phyloP scores from a whole-genome alignment of 768 basidiomycete species.

The Leccinum fibrillosum region DNA sequence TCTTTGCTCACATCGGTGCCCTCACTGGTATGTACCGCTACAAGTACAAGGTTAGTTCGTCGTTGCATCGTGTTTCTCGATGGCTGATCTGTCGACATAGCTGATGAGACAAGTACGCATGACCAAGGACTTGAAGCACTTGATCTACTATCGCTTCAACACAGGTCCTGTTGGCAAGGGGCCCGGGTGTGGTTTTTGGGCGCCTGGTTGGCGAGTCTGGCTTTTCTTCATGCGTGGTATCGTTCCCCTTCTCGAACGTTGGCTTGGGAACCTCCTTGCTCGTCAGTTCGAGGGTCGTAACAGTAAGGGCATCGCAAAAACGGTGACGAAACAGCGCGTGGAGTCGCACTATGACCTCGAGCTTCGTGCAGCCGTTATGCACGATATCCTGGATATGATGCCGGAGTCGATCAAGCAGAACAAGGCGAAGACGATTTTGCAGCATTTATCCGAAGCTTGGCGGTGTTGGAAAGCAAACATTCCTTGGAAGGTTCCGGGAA shows the following conservation, averaged over 20 bases:
- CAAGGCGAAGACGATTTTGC: conserved; percentile 98
- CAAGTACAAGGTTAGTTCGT: conserved; percentile 86
- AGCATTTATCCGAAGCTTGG: conserved; percentile 98
- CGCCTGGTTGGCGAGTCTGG: conserved; percentile 99
- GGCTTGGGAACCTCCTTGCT: conserved; percentile 96
- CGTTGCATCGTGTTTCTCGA: not conserved
- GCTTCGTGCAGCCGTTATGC: conserved; percentile 97
- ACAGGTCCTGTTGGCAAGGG: conserved; percentile 99
- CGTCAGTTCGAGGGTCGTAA: conserved; percentile 99
- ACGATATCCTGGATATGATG: conserved; percentile 99
- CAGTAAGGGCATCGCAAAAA: conserved; percentile 94
- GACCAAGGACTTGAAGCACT: conserved; percentile 98
- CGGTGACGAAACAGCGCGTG: conserved; percentile 98
- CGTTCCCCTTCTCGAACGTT: conserved; percentile 93
- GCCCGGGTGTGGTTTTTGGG: conserved; percentile 99
- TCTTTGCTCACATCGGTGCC: conserved; percentile 95
- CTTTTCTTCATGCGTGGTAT: conserved; percentile 99
- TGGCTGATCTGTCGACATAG: conserved; percentile 34
- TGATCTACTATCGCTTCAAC: conserved; percentile 99
- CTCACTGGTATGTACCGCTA: conserved; percentile 99
- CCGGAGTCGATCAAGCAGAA: conserved; percentile 99
- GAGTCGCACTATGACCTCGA: conserved; percentile 99
- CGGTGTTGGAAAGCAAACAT: conserved; percentile 97
- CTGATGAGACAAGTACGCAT: conserved; percentile 99
- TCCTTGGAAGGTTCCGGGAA: conserved; percentile 99